Base-by-base conservation (phyloP, 2,329 filamentous ascomycete species). In the Colletotrichum gloeosporioides region DNA sequence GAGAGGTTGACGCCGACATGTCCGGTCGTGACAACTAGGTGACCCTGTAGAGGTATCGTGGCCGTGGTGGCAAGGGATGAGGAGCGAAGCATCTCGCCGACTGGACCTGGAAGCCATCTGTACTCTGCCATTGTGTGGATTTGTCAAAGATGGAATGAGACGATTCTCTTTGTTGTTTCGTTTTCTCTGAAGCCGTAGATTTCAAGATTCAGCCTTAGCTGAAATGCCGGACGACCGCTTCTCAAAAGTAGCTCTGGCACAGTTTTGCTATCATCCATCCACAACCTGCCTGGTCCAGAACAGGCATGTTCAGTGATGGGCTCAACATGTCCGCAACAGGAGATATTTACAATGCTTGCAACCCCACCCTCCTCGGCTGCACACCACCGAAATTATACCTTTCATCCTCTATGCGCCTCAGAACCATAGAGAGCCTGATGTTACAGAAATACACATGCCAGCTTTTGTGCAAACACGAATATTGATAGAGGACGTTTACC, bases 1-100 rank as follows among this genome's bases (percentile, higher is more conserved):
- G 75, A 65, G 18, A 78, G 64, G 32, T 78, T 63, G 12, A 79
- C 69, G 7, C 78, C 78, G 16, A 79, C 75, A 53, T 78, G 77
- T 3, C 77, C 77, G 2, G 77, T 78, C 1, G 77, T 78, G 39
- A 75, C 53, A 57, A 78, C 57, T 9, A 79, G 64, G 4, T 27
- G 67, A 1, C 78, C 77, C 1, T 53, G 29, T 3, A 78, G 55
- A 9, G 77, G 77, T 16, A 79, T 49, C 5, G 55, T 18, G 16
- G 71, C 77, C 4, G 78, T 77, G 29, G 75, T 76, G 6, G 78
- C 78, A n/a, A 79, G 72, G 2, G 77, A 69, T 6, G 39, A 55
- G 9, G 65, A 69, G 27, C 65, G 65, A 34, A 69, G 65, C 65
- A 69, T 69, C 25, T 69, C 65, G 16, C 65, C 65, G 18, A 69